Base-by-base conservation (phyloP, 331 rosid species). In the Phaseolus coccineus region DNA sequence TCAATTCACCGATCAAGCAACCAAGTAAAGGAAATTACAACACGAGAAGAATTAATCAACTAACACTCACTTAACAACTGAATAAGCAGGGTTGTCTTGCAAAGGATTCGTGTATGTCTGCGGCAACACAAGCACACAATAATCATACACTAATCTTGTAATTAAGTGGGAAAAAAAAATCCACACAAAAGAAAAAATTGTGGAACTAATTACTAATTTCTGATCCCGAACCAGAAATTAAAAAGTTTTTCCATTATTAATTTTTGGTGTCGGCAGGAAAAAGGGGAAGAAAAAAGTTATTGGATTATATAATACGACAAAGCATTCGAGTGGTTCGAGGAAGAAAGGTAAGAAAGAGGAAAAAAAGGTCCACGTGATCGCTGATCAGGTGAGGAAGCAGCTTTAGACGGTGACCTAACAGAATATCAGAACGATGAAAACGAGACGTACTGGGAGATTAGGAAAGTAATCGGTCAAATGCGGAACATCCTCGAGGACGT, bases 401-500 rank as follows among this genome's bases (percentile, higher is more conserved):
- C 52, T 35, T 72, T 53, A 8, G 3, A 69, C 2, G 74, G 7
- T 19, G 15, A 77, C 71, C 28, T 66, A 6, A 46, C 47, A 44
- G 46, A 80, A 66, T 57, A 75, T 58, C 72, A 56, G 9, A 39
- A 19, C 5, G 52, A 53, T 19, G 51, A 40, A 62, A 73, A 80
- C 59, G 78, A 65, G 79, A 86, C 92, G 83, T 85, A 96, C 99
- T 2, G 88, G 91, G 16, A 96, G 98, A 86, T 93, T 74, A 14
- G 93, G 86, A 73, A 93, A 61, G 79, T 87, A 93, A 85, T 96
- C 99, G 8, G 91, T 73, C 25, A 96, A 88, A 82, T 93, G 99
- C 5, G 99, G 99, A 83, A 96, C 98, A 71, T 96, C 99, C 67
- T 96, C 89, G 19, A 96, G 98, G 4, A 93, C 76, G 77, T 96